Evolutionary conservation across 345 rosid genomes (phyloP).

Genomic region (Populus davidiana): DNA sequence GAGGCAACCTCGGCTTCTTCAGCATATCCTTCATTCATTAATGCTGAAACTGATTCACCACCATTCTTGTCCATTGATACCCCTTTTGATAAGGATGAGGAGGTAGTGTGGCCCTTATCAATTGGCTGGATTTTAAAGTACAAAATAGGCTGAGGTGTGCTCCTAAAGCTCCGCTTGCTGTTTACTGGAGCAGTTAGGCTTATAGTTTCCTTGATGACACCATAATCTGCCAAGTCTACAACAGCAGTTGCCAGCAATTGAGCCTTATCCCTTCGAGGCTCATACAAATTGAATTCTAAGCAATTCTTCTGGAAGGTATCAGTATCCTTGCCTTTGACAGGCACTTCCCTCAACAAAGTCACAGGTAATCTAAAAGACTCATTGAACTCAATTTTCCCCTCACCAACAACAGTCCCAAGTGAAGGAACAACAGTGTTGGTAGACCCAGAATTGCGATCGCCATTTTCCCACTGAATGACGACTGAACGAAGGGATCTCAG

Average conservation of each 20-base stretch:
- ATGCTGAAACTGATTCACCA: constrained; percentile 64
- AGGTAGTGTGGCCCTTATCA: constrained; percentile 36
- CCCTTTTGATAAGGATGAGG: constrained; percentile 45
- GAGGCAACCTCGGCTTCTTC: constrained; percentile 77
- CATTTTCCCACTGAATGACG: constrained; percentile 85
- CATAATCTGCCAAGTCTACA: constrained; percentile 73
- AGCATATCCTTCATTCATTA: constrained; percentile 74
- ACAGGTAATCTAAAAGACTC: constrained; percentile 74
- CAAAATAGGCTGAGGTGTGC: constrained; percentile 69
- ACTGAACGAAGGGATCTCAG: constrained; percentile 79
- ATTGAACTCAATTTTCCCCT: constrained; percentile 82
- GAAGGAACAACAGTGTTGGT: constrained; percentile 64
- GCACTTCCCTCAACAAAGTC: constrained; percentile 54
- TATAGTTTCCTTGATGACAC: constrained; percentile 50
- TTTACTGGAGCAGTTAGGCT: constrained; percentile 59
- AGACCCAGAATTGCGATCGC: constrained; percentile 65
- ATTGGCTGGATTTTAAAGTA: constrained; percentile 54
- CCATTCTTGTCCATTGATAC: constrained; percentile 38
- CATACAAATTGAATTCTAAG: constrained; percentile 73
- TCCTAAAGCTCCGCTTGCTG: constrained; percentile 69
- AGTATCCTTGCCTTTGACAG: constrained; percentile 49
- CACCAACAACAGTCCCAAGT: constrained; percentile 64
- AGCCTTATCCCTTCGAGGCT: constrained; percentile 83
- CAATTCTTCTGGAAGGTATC: constrained; percentile 59
- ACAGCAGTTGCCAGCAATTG: constrained; percentile 75